Evolutionary conservation across 2,329 filamentous ascomycete species (phyloP).

Genomic region (Scytalidium sp.): DNA sequence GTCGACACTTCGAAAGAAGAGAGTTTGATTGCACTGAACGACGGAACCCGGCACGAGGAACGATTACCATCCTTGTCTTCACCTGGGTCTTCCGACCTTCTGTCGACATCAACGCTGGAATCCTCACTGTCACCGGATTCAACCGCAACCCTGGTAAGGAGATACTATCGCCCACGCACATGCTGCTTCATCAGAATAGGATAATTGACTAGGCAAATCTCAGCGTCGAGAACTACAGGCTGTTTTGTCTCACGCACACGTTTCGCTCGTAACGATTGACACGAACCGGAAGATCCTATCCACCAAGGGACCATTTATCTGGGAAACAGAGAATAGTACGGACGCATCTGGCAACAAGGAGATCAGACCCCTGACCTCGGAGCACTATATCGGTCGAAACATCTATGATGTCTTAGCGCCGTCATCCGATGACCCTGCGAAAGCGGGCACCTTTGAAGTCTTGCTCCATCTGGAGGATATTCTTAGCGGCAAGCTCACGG

Average conservation of each 20-base stretch:
- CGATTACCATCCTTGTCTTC: neutral
- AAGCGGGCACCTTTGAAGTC: slow-evolving; percentile 36
- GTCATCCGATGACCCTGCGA: slow-evolving; percentile 10
- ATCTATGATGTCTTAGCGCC: slow-evolving; percentile 62
- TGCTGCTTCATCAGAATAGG: neutral
- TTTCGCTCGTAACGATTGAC: slow-evolving; percentile 74
- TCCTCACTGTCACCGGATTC: neutral
- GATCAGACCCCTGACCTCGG: slow-evolving; percentile 5
- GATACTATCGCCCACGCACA: neutral
- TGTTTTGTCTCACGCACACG: slow-evolving; percentile 71
- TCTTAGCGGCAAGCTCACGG: slow-evolving; percentile 54
- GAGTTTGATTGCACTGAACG: no score
- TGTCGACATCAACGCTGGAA: neutral
- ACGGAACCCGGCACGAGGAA: neutral
- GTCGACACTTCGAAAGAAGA: no score
- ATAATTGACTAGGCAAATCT: slow-evolving; percentile 2
- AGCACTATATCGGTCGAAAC: slow-evolving; percentile 51
- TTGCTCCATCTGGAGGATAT: slow-evolving; percentile 61
- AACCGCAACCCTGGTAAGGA: neutral
- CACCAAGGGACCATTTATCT: slow-evolving; percentile 65
- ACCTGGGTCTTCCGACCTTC: neutral
- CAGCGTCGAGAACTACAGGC: slow-evolving; percentile 64
- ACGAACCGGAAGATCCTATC: slow-evolving; percentile 59
- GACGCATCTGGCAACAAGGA: slow-evolving; percentile 12
- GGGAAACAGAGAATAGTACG: slow-evolving; percentile 34